Percentiles rank a stretch among this genome's conserved stretches.
Evolutionary conservation across 495 filamentous ascomycete genomes (phyloP).

Genomic region (Cercophora newfieldiana): DNA sequence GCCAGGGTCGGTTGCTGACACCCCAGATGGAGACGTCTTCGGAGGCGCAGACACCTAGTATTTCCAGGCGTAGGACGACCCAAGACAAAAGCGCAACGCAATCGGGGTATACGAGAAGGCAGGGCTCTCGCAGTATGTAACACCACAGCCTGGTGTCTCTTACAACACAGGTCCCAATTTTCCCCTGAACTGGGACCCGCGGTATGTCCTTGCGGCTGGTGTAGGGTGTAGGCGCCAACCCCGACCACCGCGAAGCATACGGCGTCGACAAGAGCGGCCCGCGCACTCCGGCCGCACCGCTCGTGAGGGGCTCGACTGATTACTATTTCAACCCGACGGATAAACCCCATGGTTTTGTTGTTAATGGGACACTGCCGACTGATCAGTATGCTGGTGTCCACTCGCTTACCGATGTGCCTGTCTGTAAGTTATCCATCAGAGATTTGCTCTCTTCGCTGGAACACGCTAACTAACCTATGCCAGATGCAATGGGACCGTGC

Average conservation of each 20-base stretch:
- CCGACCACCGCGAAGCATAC: conserved; percentile 69
- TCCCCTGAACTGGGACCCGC: conserved; percentile 73
- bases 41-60: conserved; percentile 58
- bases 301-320: conserved; percentile 40
- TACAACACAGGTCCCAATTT: conserved; percentile 69
- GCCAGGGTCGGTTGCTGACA: background rate
- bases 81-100: conserved; percentile 65
- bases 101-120: conserved; percentile 66
- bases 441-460: no score
- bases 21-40: conserved; percentile 36
- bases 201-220: conserved; percentile 69
- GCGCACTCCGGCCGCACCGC: conserved; percentile 53
- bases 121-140: conserved; percentile 68
- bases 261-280: conserved; percentile 58
- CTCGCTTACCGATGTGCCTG: conserved; percentile 72
- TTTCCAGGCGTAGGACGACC: conserved; percentile 55
- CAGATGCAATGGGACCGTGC: conserved; percentile 69
- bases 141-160: conserved; percentile 38
- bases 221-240: conserved; percentile 62
- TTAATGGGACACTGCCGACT: conserved; percentile 68
- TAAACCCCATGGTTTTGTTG: conserved; percentile 59
- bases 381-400: conserved; percentile 63
- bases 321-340: conserved; percentile 63
- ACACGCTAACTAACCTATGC: no score
- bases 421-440: no score